Percentiles rank a stretch among this genome's conserved stretches.
phyloP scores from a whole-genome alignment of 352 stramenopile genomes.

The Phytophthora tubulina region DNA sequence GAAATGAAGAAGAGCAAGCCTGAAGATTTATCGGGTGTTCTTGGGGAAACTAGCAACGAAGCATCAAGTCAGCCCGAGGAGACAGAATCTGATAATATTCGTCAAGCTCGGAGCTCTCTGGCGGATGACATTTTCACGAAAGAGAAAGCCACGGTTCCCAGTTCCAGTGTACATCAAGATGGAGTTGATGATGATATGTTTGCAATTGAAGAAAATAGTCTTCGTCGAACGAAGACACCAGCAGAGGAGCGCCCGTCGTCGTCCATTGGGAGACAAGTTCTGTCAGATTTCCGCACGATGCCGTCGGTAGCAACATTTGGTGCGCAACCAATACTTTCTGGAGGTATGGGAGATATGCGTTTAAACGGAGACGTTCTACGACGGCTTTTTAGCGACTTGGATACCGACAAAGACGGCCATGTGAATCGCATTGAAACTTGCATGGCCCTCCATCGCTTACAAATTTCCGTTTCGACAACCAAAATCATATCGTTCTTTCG shows the following conservation, averaged over 20 bases:
- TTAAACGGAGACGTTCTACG: constrained; percentile 71
- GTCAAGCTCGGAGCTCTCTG: neutral
- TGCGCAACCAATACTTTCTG: constrained; percentile 32
- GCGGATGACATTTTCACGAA: neutral
- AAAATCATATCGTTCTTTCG: constrained; percentile 80
- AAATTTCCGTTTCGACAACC: constrained; percentile 63
- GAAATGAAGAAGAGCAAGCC: neutral
- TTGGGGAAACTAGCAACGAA: neutral
- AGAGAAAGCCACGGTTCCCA: neutral
- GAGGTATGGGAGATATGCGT: constrained; percentile 15
- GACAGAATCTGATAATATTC: neutral
- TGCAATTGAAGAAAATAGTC: constrained; percentile 13
- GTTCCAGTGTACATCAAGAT: neutral
- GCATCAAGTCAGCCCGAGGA: neutral
- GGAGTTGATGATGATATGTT: constrained; percentile 1
- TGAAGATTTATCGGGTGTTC: neutral
- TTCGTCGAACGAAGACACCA: neutral
- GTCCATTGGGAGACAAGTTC: constrained; percentile 70
- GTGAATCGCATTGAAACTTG: constrained; percentile 80
- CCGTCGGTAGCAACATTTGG: constrained; percentile 70
- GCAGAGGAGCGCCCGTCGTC: constrained; percentile 36
- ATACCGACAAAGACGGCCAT: constrained; percentile 70
- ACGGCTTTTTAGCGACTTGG: constrained; percentile 82
- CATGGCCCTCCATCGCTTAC: constrained; percentile 77
- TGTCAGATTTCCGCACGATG: constrained; percentile 80